Percentiles rank a stretch among this genome's conserved stretches.
Evolutionary conservation across 768 basidiomycete species (phyloP).

Genomic region (Hericium coralloides): DNA sequence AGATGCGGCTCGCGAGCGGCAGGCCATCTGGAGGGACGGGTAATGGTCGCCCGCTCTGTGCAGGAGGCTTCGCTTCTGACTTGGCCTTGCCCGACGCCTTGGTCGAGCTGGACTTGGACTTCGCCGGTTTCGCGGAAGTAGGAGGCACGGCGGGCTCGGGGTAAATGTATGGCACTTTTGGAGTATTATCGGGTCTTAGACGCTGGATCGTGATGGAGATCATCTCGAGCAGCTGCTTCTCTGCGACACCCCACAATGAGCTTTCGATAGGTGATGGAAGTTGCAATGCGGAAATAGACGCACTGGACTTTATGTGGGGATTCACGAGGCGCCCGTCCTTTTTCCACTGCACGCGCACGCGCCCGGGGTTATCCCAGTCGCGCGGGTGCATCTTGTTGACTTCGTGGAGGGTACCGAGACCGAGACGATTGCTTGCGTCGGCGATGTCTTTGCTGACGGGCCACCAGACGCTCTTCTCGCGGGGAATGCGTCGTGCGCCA

Average conservation of each 20-base stretch:
- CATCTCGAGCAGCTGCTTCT: slow-evolving; percentile 72
- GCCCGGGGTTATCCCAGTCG: slow-evolving; percentile 97
- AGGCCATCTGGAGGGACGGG: slow-evolving; percentile 78
- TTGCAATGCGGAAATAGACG: slow-evolving; percentile 19
- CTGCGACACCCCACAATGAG: slow-evolving; percentile 18
- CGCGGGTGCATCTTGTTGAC: slow-evolving; percentile 86
- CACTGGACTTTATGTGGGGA: slow-evolving; percentile 66
- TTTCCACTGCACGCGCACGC: slow-evolving; percentile 91
- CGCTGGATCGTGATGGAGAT: slow-evolving; percentile 67
- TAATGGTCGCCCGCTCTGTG: slow-evolving; percentile 26
- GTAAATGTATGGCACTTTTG: slow-evolving; percentile 51
- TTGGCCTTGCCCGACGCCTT: slow-evolving; percentile 19
- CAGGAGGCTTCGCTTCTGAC: slow-evolving; percentile 15
- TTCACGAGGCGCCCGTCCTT: slow-evolving; percentile 64
- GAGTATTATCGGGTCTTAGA: slow-evolving; percentile 60
- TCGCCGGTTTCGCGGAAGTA: slow-evolving; percentile 21
- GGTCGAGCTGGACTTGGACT: slow-evolving; percentile 12
- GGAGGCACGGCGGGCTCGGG: slow-evolving; percentile 18
- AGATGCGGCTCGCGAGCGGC: slow-evolving; percentile 49
- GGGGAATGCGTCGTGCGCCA: slow-evolving; percentile 74
- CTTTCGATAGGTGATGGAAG: background rate
- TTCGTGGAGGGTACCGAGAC: slow-evolving; percentile 79
- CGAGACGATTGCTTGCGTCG: slow-evolving; percentile 68
- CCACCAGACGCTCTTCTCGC: slow-evolving; percentile 85
- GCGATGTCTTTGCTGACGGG: slow-evolving; percentile 91